Base-by-base conservation (phyloP, 2,329 filamentous ascomycete species). In the Apiospora pterosperma region DNA sequence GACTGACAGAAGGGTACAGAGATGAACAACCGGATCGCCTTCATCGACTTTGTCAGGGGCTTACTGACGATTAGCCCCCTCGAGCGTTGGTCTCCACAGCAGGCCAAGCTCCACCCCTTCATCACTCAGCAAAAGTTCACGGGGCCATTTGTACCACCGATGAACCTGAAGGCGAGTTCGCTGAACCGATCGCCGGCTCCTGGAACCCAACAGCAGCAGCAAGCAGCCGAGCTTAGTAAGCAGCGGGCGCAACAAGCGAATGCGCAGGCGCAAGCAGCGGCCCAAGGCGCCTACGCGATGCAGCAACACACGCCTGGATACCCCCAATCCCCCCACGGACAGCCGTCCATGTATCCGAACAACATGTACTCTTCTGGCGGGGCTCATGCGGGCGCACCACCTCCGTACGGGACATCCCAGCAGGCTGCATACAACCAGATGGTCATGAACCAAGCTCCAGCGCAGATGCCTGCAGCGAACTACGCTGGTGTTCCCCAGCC, bases 121-220 rank as follows among this genome's bases (percentile, higher is more conserved):
- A 99, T 99, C 75, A 99, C 96, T 0, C 96, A 99, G 76, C 92
- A 96, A 75, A 99, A 98, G 81, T 99, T 91, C 75, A 97, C 94
- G 0, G 94, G 93, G 0, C 93, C 94, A 4, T 99, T 99, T 75
- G 92, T 98, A 59, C 96, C 96, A 10, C 95, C 95, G 2, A 97
- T 97, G 93, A 97, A 97, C 74, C 82, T 98, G 66, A 97, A 97
- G 77, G 89, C 93, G 23, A 92, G 91, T 72, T 91, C 92, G 2
- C 84, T 92, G 63, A 94, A 92, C 76, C 88, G 96, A 73, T 96
- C 95, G 23, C 92, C 94, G 16, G 93, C 95, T 6, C 95, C 94
- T 5, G 95, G 94, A 42, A 96, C 96, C 19, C 93, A 97, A 75
- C 94, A 97, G 76, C 96, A 98, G 76, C 92, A 97, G 75, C 93